Evolutionary conservation across 257 asterid genomes (phyloP), one percentile per base, ranked within the genome.

Genomic region (Coffea eugenioides): DNA sequence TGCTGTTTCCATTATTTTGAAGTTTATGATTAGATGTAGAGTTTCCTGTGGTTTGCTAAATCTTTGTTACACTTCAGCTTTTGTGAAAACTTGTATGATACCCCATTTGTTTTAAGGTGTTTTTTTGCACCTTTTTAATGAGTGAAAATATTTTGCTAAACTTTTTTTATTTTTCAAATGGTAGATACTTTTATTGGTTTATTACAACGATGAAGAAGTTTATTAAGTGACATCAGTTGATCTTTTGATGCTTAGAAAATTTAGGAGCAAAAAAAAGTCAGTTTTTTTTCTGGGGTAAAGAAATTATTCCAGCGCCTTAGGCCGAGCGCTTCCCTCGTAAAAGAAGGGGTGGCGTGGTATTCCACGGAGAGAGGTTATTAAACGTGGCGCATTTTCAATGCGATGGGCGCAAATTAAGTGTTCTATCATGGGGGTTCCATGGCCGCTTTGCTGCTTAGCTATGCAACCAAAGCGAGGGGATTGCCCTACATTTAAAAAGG

Each of bases 271-370:
- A 61, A 45, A 45, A 13, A 11, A 18, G 10, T 66, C 2, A 20
- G 51, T 67, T 52, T 34, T 54, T 72, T n/a, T 25, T 13, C 11
- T 46, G 71, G 64, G 18, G 18, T 16, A 13, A 46, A 31, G 20
- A 15, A 76, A 77, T 68, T 62, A 46, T 16, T 27, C 14, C 39
- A 79, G 86, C 88, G 94, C 92, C 97, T 87, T 86, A 89, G 94
- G 93, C 97, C 93, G 92, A 89, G 97, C 92, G 90, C 97, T 88
- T 85, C 83, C 92, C 92, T 84, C 90, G 85, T 64, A 84, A 89
- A 70, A 75, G 67, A 83, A 82, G 88, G 91, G 91, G 93, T 84
- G 91, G 91, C 91, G 91, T 85, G 92, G 92, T 92, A 87, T 92
- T 90, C 93, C 93, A 92, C 93, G 94, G 84, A 3, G 92, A 89